phyloP scores from a whole-genome alignment of 2,329 filamentous ascomycete species.

The Penicillium occitanis region DNA sequence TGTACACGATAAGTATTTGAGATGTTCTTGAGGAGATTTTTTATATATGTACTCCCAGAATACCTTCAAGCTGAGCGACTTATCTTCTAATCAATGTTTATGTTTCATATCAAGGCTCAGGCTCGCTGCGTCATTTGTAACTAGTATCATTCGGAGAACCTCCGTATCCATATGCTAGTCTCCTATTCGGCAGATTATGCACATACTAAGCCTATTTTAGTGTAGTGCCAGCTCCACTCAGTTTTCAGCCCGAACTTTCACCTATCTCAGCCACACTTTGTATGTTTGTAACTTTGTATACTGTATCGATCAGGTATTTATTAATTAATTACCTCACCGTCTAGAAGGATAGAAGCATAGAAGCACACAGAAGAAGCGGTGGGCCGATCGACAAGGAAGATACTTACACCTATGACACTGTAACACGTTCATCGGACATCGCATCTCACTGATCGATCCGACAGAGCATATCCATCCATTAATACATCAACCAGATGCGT shows the following conservation, averaged over 20 bases:
- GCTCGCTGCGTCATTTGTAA: neutral
- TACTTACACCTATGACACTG: neutral
- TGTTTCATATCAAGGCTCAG: neutral
- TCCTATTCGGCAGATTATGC: neutral
- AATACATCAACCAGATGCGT: neutral
- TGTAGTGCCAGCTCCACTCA: neutral
- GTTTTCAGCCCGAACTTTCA: neutral
- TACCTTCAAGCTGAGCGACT: neutral
- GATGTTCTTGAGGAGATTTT: neutral
- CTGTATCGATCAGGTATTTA: neutral
- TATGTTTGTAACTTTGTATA: neutral
- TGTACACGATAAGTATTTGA: neutral
- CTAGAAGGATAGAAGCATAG: neutral
- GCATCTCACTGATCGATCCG: neutral
- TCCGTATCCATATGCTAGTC: neutral
- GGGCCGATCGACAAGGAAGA: neutral
- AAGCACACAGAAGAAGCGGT: neutral
- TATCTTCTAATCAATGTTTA: neutral
- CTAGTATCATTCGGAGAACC: neutral
- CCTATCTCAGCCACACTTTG: neutral
- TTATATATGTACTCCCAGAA: neutral
- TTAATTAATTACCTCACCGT: constrained; percentile 4
- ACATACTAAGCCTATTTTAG: neutral
- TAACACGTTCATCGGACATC: neutral
- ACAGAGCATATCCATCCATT: neutral